phyloP scores from a whole-genome alignment of 177 flowering plant genomes.

The Vitis hybrid region DNA sequence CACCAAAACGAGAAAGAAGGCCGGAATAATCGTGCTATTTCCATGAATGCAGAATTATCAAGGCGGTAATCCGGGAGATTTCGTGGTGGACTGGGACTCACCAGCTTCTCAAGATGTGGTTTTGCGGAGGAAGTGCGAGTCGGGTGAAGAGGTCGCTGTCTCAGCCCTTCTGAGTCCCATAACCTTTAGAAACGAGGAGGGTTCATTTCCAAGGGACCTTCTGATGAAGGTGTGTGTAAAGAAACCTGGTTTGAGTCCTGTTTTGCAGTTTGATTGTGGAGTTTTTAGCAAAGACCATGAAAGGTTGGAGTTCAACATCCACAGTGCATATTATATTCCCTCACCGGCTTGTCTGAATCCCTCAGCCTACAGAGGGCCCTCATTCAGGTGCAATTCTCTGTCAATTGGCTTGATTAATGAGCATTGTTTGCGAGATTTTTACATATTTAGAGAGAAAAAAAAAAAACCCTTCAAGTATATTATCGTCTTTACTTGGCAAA shows the following conservation, averaged over 20 bases:
- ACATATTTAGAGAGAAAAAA: no score
- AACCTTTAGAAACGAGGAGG: conserved; percentile 4
- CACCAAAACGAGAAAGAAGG: no score
- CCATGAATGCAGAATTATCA: conserved; percentile 14
- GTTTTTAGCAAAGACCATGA: conserved; percentile 23
- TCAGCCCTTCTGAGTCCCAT: conserved; percentile 64
- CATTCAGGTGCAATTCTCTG: conserved; percentile 42
- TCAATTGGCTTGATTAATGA: not conserved
- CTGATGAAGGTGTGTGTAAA: conserved; percentile 72
- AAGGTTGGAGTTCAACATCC: conserved; percentile 40
- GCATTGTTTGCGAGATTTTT: no score
- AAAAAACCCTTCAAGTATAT: no score
- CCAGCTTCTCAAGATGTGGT: conserved; percentile 62
- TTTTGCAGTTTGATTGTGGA: conserved; percentile 76
- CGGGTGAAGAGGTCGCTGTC: conserved; percentile 74
- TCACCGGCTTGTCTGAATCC: conserved; percentile 24
- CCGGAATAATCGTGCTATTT: not conserved
- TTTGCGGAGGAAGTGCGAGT: conserved; percentile 51
- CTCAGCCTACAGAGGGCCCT: conserved; percentile 60
- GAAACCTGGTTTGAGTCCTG: conserved; percentile 63
- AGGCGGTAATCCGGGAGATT: conserved; percentile 49
- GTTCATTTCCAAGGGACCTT: conserved; percentile 40
- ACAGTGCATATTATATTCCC: conserved; percentile 40
- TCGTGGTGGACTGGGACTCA: conserved; percentile 58
- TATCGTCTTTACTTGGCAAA: no score